These are phyloP conservation scores for Starmerella potacharoeniae DNA, from an alignment of 805 yeast genomes.

Conservation along the genomic window DNA sequence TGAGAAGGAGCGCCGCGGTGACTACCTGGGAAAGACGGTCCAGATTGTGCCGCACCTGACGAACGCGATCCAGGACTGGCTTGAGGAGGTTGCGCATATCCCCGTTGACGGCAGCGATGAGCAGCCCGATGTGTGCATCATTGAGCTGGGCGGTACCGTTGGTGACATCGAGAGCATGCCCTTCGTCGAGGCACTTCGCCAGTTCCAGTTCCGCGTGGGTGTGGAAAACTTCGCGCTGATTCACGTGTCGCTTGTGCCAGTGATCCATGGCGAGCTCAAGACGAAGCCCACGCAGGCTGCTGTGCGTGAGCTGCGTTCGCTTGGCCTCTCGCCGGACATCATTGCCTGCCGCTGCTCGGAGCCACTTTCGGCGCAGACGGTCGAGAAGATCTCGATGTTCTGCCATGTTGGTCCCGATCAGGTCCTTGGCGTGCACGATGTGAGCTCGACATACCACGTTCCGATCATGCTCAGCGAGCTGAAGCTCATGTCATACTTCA, in stretches of 20 bases:
- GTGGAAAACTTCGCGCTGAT: constrained; percentile 85
- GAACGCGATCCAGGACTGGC: constrained; percentile 97
- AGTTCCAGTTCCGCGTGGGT: constrained; percentile 96
- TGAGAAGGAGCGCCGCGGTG: constrained; percentile 90
- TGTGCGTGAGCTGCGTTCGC: constrained; percentile 85
- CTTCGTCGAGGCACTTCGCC: constrained; percentile 96
- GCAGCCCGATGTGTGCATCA: constrained; percentile 91
- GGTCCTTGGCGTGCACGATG: constrained; percentile 93
- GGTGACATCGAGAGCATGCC: constrained; percentile 99
- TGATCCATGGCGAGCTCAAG: constrained; percentile 96
- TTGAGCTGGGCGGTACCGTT: constrained; percentile 97
- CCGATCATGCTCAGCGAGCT: constrained; percentile 85
- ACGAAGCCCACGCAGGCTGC: constrained; percentile 99
- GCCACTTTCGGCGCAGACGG: constrained; percentile 69
- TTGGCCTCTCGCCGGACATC: constrained; percentile 92
- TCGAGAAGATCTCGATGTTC: constrained; percentile 94
- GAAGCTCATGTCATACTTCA: constrained; percentile 61
- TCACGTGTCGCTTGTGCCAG: constrained; percentile 95
- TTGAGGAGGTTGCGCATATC: constrained; percentile 77
- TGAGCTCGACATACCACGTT: constrained; percentile 93
- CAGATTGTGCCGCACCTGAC: constrained; percentile 98
- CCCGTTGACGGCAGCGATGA: constrained; percentile 85
- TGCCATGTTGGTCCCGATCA: constrained; percentile 98
- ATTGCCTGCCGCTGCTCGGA: constrained; percentile 95
- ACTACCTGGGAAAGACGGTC: constrained; percentile 96